Base-by-base conservation (phyloP, 2,329 filamentous ascomycete genomes). In the Aspergillus texensis region DNA sequence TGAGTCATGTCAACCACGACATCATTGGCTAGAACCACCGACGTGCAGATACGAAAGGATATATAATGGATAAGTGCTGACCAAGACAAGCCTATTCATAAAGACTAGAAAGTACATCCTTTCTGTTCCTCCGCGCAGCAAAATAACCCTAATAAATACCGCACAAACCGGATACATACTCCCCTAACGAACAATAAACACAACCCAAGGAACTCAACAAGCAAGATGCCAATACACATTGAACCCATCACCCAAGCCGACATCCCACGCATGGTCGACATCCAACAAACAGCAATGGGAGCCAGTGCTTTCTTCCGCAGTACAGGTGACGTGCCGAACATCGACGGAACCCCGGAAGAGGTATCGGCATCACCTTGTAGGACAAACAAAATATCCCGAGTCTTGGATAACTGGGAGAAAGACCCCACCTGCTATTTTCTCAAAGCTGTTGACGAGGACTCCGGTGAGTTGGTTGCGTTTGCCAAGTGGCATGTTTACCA, bases 401-500 rank as follows among this genome's bases (percentile, higher is more conserved):
- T 58, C 19, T 9, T 34, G 12, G 3, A 58, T 6, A 45, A n/a
- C 28, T 46, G 45, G 21, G 28, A 34, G 3, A 26, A 19, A 16
- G 57, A 58, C 16, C 21, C 57, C 6, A 58, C 57, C 8, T 32
- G 28, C 2, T 45, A 58, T n/a, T 50, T 48, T 19, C 14, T 58
- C 3, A 36, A 58, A 11, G 57, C 30, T 2, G 43, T 50, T 21
- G 57, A 58, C 9, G 46, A 46, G 3, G 30, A 14, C 11, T 58
- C 57, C 19, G 43, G 57, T 19, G 43, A 58, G 14, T 39, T 58
- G 28, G 14, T 39, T 6, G 41, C 57, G 26, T 34, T 58, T 32
- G 57, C 41, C n/a, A 58, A 50, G 8, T 58, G 57, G 57, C 57
- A 58, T 19, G 26, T 58, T 11, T 58, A 58, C 34, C 57, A 46